Base-by-base conservation (phyloP, 83 land plant species). In the Isoetes engelmannii region DNA sequence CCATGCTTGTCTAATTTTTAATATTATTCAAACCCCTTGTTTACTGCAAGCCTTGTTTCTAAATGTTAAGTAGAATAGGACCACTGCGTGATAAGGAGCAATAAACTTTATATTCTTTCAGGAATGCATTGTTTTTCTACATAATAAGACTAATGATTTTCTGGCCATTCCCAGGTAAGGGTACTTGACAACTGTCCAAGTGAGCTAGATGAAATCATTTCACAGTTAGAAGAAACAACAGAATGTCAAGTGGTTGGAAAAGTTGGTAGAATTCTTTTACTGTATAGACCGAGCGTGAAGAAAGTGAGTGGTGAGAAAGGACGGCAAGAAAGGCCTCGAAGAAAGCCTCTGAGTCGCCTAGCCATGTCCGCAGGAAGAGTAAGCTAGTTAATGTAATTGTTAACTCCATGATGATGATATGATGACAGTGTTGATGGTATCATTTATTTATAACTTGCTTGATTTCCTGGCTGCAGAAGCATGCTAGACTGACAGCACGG, bases 241-340 rank as follows among this genome's bases (percentile, higher is more conserved):
- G 74, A 61, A 68, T 66, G 54, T 5, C 77, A 74, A 48, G 60
- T 68, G 28, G 77, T 74, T 17, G 77, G 72, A 5, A 74, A 58
- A 54, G 55, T 74, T 21, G 77, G 77, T 21, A 45, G 77, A 10
- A 69, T 61, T 12, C 12, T 74, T 8, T 17, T 68, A 17, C 44
- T 74, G 44, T 68, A 74, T 43, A 59, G 77, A n/a, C 72, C 77
- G 6, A 74, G 77, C 51, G 15, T 74, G 10, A 46, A 57, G 47
- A 74, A 74, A 63, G 65, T 74, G 17, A 48, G 44, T 44, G 50
- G 66, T 21, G 77, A 69, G 44, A 48, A 71, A 62, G 51, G 19
- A 7, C 21, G 48, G 5, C 37, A 61, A 19, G 18, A 69, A 60
- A 69, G 20, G 54, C 19, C 44, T 6, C 56, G 19, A 41, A 43